Conservation (phyloP, 805 yeast species). For the Candida odintsovae region DNA sequence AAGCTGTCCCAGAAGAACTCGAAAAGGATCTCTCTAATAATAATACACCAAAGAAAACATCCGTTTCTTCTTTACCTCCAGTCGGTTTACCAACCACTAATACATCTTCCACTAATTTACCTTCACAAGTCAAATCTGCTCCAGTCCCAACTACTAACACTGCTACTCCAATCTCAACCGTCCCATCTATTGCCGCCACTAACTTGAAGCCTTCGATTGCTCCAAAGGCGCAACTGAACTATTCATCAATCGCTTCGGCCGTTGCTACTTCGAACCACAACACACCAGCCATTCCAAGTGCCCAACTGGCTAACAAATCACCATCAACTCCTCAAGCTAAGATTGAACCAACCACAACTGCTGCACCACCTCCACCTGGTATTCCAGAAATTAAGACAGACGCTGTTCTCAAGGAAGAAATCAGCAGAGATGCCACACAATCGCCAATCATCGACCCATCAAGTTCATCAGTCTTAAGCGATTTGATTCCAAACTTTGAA, state of each 20-base stretch:
- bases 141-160: not conserved
- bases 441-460: slow-evolving; percentile 8
- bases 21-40: slow-evolving; percentile 5
- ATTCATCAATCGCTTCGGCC: slow-evolving; percentile 40
- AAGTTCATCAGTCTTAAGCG: slow-evolving; percentile 14
- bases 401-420: not conserved
- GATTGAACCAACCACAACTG: slow-evolving; percentile 1
- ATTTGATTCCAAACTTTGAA: slow-evolving; percentile 25
- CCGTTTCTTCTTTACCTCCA: slow-evolving; percentile 11
- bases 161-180: not conserved
- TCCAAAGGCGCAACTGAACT: slow-evolving; percentile 51
- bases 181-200: slow-evolving; percentile 12
- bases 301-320: slow-evolving; percentile 9
- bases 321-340: not conserved
- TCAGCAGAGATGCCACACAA: slow-evolving; percentile 10
- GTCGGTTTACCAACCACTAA: slow-evolving; percentile 3
- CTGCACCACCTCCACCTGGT: slow-evolving; percentile 10
- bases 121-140: slow-evolving; percentile 1
- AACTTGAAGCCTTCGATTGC: slow-evolving; percentile 48
- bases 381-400: slow-evolving; percentile 3
- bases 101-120: slow-evolving; percentile 1
- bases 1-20: slow-evolving; percentile 7
- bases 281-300: slow-evolving; percentile 15
- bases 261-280: slow-evolving; percentile 15
- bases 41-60: slow-evolving; percentile 33